phyloP scores from a whole-genome alignment of 306 rosid genomes.

The Ormosia semicastrata region DNA sequence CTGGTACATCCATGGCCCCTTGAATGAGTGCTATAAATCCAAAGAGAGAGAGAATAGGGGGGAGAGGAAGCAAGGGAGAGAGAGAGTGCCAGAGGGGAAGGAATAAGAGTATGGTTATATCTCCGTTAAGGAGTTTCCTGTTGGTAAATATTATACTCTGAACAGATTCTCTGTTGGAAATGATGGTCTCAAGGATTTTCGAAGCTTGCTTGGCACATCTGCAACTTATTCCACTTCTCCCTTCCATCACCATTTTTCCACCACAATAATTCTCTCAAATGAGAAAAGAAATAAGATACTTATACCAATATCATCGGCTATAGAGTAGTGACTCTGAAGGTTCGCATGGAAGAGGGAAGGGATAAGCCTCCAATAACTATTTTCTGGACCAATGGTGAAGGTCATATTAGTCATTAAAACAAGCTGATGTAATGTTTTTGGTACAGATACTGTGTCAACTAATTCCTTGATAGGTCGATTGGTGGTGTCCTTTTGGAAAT shows the following conservation, averaged over 20 bases:
- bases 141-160: conserved; percentile 23
- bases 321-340: background rate
- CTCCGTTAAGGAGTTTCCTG: background rate
- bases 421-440: conserved; percentile 31
- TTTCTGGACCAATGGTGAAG: conserved; percentile 30
- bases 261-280: background rate
- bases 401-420: conserved; percentile 43
- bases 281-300: background rate
- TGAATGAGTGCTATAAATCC: background rate
- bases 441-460: conserved; percentile 52
- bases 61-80: background rate
- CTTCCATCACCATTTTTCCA: background rate
- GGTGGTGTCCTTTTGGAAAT: conserved; percentile 34
- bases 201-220: conserved; percentile 45
- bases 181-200: conserved; percentile 29
- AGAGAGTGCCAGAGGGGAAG: background rate
- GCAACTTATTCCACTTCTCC: conserved; percentile 22
- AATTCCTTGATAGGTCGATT: conserved; percentile 52
- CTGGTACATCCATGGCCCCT: conserved; percentile 46
- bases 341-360: conserved; percentile 21
- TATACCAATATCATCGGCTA: background rate
- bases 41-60: background rate
- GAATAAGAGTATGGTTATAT: background rate
- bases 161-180: conserved; percentile 37
- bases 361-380: conserved; percentile 39